These are phyloP conservation scores for Pleurozium schreberi DNA, from an alignment of 225 moss, liverwort and hornwort species.

Conservation along the genomic window DNA sequence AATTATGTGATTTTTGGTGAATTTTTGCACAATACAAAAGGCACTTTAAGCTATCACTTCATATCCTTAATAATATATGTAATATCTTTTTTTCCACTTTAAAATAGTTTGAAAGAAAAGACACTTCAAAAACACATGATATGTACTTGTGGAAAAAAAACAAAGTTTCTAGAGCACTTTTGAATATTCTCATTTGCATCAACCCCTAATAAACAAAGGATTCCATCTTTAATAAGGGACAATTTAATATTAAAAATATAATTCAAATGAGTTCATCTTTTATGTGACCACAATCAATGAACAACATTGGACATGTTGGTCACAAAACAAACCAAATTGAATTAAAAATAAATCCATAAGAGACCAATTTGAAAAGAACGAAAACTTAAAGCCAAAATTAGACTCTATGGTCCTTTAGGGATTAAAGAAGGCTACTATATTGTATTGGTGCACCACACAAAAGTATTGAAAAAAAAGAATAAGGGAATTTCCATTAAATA, in stretches of 20 bases:
- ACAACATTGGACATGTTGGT: neutral
- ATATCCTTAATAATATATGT: too few species aligned
- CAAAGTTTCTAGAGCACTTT: too few species aligned
- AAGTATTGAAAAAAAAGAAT: neutral
- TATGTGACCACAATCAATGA: neutral
- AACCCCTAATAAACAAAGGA: neutral
- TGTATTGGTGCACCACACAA: neutral
- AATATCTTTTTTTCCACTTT: too few species aligned
- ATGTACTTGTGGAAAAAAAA: too few species aligned
- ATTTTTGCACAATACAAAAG: too few species aligned
- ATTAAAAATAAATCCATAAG: neutral
- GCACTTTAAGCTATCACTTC: too few species aligned
- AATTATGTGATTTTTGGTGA: too few species aligned
- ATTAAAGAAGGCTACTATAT: neutral
- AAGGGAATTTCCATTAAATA: neutral
- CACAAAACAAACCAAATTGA: neutral
- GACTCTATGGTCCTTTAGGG: neutral
- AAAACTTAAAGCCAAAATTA: neutral
- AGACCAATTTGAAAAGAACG: neutral
- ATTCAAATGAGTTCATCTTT: neutral
- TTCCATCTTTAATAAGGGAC: neutral
- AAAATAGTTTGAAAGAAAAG: too few species aligned
- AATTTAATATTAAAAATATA: neutral
- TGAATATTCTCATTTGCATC: neutral
- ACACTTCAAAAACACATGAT: too few species aligned